These are phyloP conservation scores for Lactarius psammicola DNA, from an alignment of 768 basidiomycete genomes.

Conservation along the genomic window DNA sequence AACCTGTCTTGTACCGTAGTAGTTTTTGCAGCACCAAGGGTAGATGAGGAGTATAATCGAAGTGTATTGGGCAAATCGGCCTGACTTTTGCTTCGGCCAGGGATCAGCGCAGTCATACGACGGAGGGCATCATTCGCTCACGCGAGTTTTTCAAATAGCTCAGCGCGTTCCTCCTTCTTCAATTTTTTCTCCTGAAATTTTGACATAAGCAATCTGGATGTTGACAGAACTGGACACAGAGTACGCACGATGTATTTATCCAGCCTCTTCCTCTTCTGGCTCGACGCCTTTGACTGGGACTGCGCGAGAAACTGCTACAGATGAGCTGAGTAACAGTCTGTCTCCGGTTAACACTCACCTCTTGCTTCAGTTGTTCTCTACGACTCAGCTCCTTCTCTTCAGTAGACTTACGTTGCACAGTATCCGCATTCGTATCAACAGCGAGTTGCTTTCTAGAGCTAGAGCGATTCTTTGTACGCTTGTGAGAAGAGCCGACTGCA, in stretches of 20 bases:
- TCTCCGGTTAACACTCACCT: slow-evolving; percentile 29
- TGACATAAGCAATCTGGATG: background rate
- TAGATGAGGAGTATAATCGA: slow-evolving; percentile 74
- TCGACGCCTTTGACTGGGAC: slow-evolving; percentile 39
- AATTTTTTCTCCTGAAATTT: slow-evolving; percentile 77
- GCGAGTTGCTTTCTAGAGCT: slow-evolving; percentile 6
- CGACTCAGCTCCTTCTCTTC: slow-evolving; percentile 34
- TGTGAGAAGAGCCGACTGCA: slow-evolving; percentile 53
- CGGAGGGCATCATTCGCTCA: slow-evolving; percentile 41
- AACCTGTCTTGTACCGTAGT: slow-evolving; percentile 58
- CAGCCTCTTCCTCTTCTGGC: slow-evolving; percentile 50
- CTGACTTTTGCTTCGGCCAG: slow-evolving; percentile 56
- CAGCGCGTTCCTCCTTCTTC: slow-evolving; percentile 80
- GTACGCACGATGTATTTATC: slow-evolving; percentile 49
- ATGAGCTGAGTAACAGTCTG: background rate
- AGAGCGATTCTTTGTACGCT: slow-evolving; percentile 51
- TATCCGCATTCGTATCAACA: slow-evolving; percentile 30
- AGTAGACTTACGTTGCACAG: slow-evolving; percentile 33
- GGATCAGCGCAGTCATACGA: slow-evolving; percentile 15
- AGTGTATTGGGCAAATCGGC: slow-evolving; percentile 57
- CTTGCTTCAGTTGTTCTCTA: slow-evolving; percentile 33
- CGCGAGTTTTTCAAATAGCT: slow-evolving; percentile 80
- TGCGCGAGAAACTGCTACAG: slow-evolving; percentile 24
- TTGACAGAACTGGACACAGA: background rate
- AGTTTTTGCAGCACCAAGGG: slow-evolving; percentile 72